phyloP scores from a whole-genome alignment of 441 rosid species.

The Capsella rubella region DNA sequence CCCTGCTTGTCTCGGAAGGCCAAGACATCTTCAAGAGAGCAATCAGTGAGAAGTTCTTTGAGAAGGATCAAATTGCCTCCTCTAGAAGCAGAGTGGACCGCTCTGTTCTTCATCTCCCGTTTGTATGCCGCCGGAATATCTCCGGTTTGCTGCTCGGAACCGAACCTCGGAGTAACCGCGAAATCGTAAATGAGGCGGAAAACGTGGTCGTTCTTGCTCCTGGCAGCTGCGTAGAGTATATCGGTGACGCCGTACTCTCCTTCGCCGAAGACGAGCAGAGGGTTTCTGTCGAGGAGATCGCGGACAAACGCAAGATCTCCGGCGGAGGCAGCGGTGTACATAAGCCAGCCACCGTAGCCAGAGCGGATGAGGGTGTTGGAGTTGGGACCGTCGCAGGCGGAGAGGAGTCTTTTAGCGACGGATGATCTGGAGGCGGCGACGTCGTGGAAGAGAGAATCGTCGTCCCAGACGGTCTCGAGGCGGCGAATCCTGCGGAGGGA shows the following conservation, averaged over 20 bases:
- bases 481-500: constrained; percentile 89
- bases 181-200: constrained; percentile 74
- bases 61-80: constrained; percentile 73
- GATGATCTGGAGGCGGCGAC: constrained; percentile 70
- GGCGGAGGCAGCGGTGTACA: constrained; percentile 90
- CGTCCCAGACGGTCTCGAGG: constrained; percentile 93
- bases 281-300: constrained; percentile 68
- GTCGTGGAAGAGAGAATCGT: constrained; percentile 74
- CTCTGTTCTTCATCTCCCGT: constrained; percentile 82
- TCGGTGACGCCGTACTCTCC: constrained; percentile 93
- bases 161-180: constrained; percentile 75
- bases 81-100: constrained; percentile 85
- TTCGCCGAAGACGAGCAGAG: constrained; percentile 86
- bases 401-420: constrained; percentile 72
- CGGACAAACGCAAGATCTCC: constrained; percentile 73
- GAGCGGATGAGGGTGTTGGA: constrained; percentile 66
- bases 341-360: constrained; percentile 91
- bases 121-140: constrained; percentile 69
- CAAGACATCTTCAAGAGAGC: constrained; percentile 54
- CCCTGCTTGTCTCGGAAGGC: constrained; percentile 74
- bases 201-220: constrained; percentile 66
- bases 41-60: constrained; percentile 60
- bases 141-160: constrained; percentile 59
- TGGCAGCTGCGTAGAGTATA: constrained; percentile 80
- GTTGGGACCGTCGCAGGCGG: constrained; percentile 58